Base-by-base conservation (phyloP, 768 basidiomycete species). In the Suillus decipiens region DNA sequence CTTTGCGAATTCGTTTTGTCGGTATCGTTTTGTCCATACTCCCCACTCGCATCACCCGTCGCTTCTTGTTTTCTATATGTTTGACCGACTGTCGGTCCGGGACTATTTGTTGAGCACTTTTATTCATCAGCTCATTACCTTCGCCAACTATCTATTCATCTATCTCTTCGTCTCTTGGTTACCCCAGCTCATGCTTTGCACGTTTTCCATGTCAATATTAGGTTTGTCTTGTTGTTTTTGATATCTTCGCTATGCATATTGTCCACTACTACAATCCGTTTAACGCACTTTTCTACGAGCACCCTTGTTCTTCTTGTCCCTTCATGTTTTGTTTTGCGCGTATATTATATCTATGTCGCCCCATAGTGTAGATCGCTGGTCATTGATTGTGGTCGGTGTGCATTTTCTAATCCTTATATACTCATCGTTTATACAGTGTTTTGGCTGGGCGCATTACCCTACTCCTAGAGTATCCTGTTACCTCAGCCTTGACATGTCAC, bases 331-430 rank as follows among this genome's bases (percentile, higher is more conserved):
- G 62, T 65, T 74, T 72, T 61, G 53, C 66, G 60, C 67, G 59
- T 72, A 75, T 70, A 74, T 76, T 74, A 76, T 76, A 73, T 68
- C 69, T 73, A 74, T 63, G 67, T 68, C 62, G 43, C 47, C 62
- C 61, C 63, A 60, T 74, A 76, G 66, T 70, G 69, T 74, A 76
- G 69, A 76, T 69, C 65, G 64, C 59, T 59, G 34, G 63, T 66
- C 45, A 47, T 22, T 64, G 63, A 57, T 68, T 60, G 31, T 65
- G 71, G 64, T 65, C 63, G 50, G 62, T 59, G 64, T 62, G 31
- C 64, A 63, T 60, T 73, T 64, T 69, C 71, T 76, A 76, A 76
- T 74, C 74, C 69, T 28, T 76, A 56, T 73, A 76, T 76, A 73
- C 66, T 73, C 69, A 42, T 75, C 65, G 69, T 74, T 73, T 73